Evolutionary conservation across 805 yeast genomes (phyloP), one percentile per base, ranked within the genome.

Genomic region (Starmerella etchellsii): DNA sequence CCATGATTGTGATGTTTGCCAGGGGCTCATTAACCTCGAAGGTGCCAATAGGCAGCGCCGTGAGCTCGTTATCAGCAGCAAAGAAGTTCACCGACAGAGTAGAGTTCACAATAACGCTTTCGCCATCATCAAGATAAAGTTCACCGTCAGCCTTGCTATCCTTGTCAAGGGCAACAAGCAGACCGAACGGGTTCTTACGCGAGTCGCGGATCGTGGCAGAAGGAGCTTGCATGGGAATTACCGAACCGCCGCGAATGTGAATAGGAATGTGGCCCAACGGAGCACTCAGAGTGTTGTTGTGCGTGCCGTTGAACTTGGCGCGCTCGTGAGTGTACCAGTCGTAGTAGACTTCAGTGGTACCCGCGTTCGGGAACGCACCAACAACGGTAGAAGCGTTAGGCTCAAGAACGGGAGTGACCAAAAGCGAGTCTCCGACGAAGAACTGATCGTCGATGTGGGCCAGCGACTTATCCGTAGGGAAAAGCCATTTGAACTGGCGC

Each of bases 291-390:
- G 31, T 34, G 10, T 25, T 15, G 37, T 34, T 34, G 7, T 25
- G 20, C 20, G n/a, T 9, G 14, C 26, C 15, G 4, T 18, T 25
- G 23, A 34, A 34, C 19, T 26, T 34, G 16, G 15, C 23, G 9
- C 4, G n/a, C 24, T 34, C 31, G 24, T 26, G 22, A 7, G 37
- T 34, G 37, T 34, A 34, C 37, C 37, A 34, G 31, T 34, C 37
- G 19, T 34, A 34, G 37, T 34, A 34, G 7, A 34, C 26, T 18
- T 34, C 37, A 6, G 31, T 6, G 7, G 11, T 19, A 16, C 31
- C 37, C 6, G 37, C 15, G 10, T 24, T 14, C 4, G 37, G 37
- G 37, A 34, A 34, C 22, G 7, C 13, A 23, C 37, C 37, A 5
- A 9, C 16, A 6, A 34, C 37, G 6, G 23, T 34, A 3, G 31